Evolutionary conservation across 2,329 filamentous ascomycete genomes (phyloP).

Genomic region (Cladosporium sp.): DNA sequence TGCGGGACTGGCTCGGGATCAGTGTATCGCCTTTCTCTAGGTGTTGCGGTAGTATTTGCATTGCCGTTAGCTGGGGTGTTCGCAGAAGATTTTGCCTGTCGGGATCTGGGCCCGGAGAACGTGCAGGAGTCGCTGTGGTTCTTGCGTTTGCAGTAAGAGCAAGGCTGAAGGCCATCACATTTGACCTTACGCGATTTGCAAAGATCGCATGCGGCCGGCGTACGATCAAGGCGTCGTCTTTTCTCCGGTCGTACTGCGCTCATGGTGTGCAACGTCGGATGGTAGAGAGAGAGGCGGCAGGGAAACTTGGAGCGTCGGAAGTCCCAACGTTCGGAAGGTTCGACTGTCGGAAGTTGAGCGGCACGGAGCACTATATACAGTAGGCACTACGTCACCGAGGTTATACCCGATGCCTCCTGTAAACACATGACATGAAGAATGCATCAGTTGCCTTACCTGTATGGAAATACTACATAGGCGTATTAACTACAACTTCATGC

Average conservation of each 20-base stretch:
- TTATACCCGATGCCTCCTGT: too few species aligned
- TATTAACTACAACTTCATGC: too few species aligned
- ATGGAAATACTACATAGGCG: too few species aligned
- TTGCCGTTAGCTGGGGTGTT: conserved; percentile 24
- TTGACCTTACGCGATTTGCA: conserved; percentile 49
- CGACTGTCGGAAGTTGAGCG: too few species aligned
- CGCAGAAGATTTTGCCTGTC: conserved; percentile 30
- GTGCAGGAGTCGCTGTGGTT: conserved; percentile 38
- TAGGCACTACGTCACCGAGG: too few species aligned
- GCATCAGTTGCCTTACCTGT: too few species aligned
- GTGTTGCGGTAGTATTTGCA: background rate
- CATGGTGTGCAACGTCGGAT: background rate
- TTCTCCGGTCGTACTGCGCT: conserved; percentile 10
- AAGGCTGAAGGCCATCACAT: conserved; percentile 49
- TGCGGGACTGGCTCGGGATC: background rate
- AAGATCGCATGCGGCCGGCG: conserved; percentile 39
- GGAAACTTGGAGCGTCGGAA: too few species aligned
- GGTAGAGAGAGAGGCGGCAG: too few species aligned
- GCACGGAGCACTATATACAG: too few species aligned
- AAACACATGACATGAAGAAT: too few species aligned
- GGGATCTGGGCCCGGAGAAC: conserved; percentile 38
- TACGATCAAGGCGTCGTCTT: conserved; percentile 21
- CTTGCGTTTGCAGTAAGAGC: conserved; percentile 45
- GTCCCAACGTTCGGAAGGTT: too few species aligned
- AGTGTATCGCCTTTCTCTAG: background rate